Percentiles rank a stretch among this genome's conserved stretches.
Evolutionary conservation across 345 rosid species (phyloP).

Genomic region (Lumnitzera littorea): DNA sequence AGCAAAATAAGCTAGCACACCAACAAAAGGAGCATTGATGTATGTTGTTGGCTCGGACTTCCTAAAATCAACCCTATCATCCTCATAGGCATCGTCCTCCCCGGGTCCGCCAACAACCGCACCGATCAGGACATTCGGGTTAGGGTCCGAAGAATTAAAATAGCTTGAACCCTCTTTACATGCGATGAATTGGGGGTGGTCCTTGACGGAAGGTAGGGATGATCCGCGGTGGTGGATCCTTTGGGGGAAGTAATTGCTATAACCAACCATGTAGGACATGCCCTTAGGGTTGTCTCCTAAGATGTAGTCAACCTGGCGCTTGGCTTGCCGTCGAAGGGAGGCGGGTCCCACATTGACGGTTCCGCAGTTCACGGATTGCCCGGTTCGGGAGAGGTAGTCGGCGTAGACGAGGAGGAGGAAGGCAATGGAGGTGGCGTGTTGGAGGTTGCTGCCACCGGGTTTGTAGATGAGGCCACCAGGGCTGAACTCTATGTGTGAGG

Average conservation of each 20-base stretch:
- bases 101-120: conserved; percentile 92
- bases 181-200: conserved; percentile 48
- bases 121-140: conserved; percentile 64
- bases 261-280: conserved; percentile 91
- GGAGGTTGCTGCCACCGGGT: conserved; percentile 96
- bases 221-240: conserved; percentile 94
- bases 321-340: conserved; percentile 69
- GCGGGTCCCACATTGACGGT: conserved; percentile 34
- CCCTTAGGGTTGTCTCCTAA: conserved; percentile 86
- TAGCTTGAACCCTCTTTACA: conserved; percentile 76
- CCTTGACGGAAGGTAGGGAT: conserved; percentile 61
- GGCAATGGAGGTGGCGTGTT: conserved; percentile 81
- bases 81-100: conserved; percentile 60
- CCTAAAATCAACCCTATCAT: conserved; percentile 60
- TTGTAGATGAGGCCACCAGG: conserved; percentile 93
- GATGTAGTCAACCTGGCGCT: conserved; percentile 81
- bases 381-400: conserved; percentile 54
- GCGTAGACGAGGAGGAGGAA: conserved; percentile 86
- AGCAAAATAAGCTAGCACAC: conserved; percentile 82
- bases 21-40: conserved; percentile 94
- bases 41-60: conserved; percentile 93
- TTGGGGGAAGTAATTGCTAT: conserved; percentile 57
- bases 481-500: conserved; percentile 61
- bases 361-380: conserved; percentile 64
- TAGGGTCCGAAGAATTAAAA: conserved; percentile 60